Evolutionary conservation across 306 rosid species (phyloP), one percentile per base, ranked within the genome.

Genomic region (Hippophae rhamnoides): DNA sequence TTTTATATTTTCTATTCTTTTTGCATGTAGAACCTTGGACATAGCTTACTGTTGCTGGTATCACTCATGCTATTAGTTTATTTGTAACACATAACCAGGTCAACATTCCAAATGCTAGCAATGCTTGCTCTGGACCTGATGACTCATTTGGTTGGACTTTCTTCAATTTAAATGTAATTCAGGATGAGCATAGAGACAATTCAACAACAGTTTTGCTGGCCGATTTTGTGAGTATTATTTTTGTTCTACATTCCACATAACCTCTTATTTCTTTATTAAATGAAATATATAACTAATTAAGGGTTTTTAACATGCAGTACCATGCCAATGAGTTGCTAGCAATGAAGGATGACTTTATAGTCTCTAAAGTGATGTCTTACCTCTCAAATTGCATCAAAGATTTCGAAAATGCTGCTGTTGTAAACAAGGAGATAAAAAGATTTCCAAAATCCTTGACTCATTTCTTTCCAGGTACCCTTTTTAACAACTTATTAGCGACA

Each of bases 101-200:
- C 13, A 76, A 71, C 53, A 79, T 82, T 71, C 82, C 82, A 47
- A 68, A 60, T 71, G 74, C 82, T 14, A 71, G 54, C 63, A 82
- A 82, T 65, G 75, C 77, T 59, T 79, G 80, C 68, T 70, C 84
- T 6, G 76, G 76, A 13, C 65, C 63, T 41, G 76, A 68, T 43
- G 60, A 49, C 58, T 72, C 84, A 25, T 76, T 68, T 18, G 88
- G 84, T 42, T 79, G 84, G 84, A 71, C 82, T 54, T 76, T 82
- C 80, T 76, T 79, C 64, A 63, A 82, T 67, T 69, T 82, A 67
- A 82, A 76, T 42, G 58, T 47, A 61, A 79, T 82, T 71, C 73
- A 82, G 10, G 84, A 82, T 7, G 82, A 73, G 71, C 61, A 76
- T 60, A 77, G 62, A 62, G 79, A 62, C 6, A 61, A 65, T 58